Evolutionary conservation across 352 stramenopile species (phyloP).

Genomic region (Phytopythium ostracodes): DNA sequence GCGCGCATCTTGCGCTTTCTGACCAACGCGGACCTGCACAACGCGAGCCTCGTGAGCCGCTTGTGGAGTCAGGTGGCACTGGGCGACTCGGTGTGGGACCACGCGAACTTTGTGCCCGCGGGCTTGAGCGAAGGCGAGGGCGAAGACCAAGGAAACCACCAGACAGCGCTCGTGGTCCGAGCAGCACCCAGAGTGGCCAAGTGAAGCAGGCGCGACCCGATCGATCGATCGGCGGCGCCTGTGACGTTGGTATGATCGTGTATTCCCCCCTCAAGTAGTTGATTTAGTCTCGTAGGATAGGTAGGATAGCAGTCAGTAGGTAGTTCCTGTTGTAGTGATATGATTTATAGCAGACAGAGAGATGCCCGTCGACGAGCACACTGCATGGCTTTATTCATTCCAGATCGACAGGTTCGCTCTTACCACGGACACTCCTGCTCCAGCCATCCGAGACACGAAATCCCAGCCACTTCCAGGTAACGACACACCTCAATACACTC

Average conservation of each 20-base stretch:
- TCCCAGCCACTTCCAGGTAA: background rate
- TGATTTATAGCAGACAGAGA: slow-evolving; percentile 5
- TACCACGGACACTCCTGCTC: background rate
- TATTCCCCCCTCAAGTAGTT: background rate
- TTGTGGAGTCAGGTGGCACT: slow-evolving; percentile 80
- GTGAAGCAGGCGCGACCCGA: background rate
- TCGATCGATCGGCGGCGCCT: background rate
- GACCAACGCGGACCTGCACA: slow-evolving; percentile 75
- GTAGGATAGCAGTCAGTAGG: background rate
- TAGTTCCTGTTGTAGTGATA: slow-evolving; percentile 2
- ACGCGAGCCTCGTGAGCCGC: slow-evolving; percentile 78
- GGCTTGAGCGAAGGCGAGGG: background rate
- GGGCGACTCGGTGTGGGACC: slow-evolving; percentile 70
- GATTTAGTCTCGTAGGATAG: slow-evolving; percentile 1
- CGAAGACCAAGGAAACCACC: background rate
- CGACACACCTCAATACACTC: background rate
- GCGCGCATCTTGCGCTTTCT: slow-evolving; percentile 68
- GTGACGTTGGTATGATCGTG: slow-evolving; percentile 1
- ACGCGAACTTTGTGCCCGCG: slow-evolving; percentile 55
- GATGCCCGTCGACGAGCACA: background rate
- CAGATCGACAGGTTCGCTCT: background rate
- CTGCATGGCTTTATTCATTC: background rate
- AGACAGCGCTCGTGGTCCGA: background rate
- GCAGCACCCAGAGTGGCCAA: background rate
- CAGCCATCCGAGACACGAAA: background rate